phyloP scores from a whole-genome alignment of 208 protist species.

The Trypanosoma scelopori region DNA sequence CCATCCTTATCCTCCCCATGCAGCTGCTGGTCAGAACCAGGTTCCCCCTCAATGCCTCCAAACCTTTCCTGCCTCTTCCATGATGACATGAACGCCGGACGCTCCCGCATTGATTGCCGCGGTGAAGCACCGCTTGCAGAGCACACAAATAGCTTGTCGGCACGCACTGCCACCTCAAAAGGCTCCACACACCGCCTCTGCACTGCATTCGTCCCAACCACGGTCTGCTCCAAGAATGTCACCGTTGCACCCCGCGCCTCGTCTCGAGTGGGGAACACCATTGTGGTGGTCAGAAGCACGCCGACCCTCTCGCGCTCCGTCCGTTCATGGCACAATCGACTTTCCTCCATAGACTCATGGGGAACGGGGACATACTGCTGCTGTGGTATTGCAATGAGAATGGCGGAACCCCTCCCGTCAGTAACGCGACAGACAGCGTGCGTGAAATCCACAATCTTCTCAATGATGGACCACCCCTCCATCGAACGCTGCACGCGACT shows the following conservation, averaged over 20 bases:
- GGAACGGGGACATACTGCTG: background rate
- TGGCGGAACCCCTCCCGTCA: slow-evolving; percentile 59
- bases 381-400: slow-evolving; percentile 56
- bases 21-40: too few relatives aligned
- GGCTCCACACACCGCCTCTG: slow-evolving; percentile 47
- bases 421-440: slow-evolving; percentile 82
- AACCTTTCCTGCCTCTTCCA: background rate
- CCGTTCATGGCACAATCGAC: background rate
- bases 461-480: slow-evolving; percentile 69
- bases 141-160: slow-evolving; percentile 60
- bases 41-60: background rate
- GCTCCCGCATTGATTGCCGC: slow-evolving; percentile 13
- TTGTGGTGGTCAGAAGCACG: slow-evolving; percentile 77
- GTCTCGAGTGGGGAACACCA: slow-evolving; percentile 54
- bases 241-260: slow-evolving; percentile 31
- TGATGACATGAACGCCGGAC: background rate
- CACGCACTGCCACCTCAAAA: slow-evolving; percentile 47
- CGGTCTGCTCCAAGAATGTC: slow-evolving; percentile 78
- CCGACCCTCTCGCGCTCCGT: slow-evolving; percentile 14
- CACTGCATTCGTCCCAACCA: slow-evolving; percentile 52
- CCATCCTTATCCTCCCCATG: background rate
- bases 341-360: background rate
- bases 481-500: slow-evolving; percentile 22
- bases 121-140: slow-evolving; percentile 21
- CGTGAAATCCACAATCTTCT: slow-evolving; percentile 70